Conservation (phyloP, 1,284 basidiomycete species). For the Gastroboletus turbinatus region DNA sequence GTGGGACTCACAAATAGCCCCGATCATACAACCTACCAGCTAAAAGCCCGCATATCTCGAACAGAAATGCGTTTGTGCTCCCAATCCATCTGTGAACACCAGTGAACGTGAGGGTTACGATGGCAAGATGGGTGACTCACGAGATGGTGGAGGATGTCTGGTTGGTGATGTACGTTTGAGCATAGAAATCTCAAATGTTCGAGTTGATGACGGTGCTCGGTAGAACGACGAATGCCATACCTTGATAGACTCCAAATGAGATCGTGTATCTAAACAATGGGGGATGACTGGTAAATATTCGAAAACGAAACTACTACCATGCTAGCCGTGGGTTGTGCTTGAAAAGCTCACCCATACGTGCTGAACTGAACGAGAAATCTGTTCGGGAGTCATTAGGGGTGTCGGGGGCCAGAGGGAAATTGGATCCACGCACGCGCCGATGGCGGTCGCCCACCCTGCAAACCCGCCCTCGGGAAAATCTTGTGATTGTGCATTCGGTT, state of each 20-base stretch:
- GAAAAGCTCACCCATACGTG: slow-evolving; percentile 36
- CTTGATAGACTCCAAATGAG: slow-evolving; percentile 47
- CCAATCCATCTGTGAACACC: slow-evolving; percentile 46
- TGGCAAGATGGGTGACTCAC: slow-evolving; percentile 24
- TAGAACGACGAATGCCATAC: slow-evolving; percentile 17
- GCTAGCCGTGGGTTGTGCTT: not conserved
- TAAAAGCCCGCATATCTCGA: slow-evolving; percentile 37
- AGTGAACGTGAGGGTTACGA: not conserved
- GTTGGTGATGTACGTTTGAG: slow-evolving; percentile 36
- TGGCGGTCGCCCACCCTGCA: slow-evolving; percentile 30
- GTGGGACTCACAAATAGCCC: slow-evolving; percentile 35
- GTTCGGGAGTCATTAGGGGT: not conserved
- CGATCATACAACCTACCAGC: slow-evolving; percentile 38
- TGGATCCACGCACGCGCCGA: slow-evolving; percentile 27
- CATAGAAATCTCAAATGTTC: slow-evolving; percentile 34
- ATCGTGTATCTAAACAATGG: slow-evolving; percentile 33
- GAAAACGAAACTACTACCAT: not conserved
- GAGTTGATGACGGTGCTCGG: not conserved
- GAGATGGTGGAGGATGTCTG: slow-evolving; percentile 40
- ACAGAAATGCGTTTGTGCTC: slow-evolving; percentile 44
- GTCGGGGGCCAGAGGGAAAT: not conserved
- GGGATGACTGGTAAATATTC: not conserved
- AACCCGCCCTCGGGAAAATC: slow-evolving; percentile 31
- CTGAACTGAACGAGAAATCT: slow-evolving; percentile 38
- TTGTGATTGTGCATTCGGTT: not conserved